Base-by-base conservation (phyloP, 345 rosid species). In the Gynandropsis gynandra region DNA sequence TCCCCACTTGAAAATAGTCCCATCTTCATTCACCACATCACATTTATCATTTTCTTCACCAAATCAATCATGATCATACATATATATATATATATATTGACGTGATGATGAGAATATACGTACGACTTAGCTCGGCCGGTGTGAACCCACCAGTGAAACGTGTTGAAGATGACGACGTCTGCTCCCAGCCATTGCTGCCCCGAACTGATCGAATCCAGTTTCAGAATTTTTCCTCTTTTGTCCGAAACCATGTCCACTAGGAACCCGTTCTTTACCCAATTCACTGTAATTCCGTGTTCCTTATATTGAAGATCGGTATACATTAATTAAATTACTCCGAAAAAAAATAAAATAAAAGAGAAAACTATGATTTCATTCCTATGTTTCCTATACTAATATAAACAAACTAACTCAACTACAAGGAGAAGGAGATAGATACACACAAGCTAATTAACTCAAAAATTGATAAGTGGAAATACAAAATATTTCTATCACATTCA, bases 141-240 rank as follows among this genome's bases (percentile, higher is more conserved):
- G 63, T 82, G 85, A 19, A 46, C 5, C 85, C 87, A 82, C 95
- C 87, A 80, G 39, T 80, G 90, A 37, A 52, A 85, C 49, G 81
- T 69, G 65, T 82, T 82, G 64, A 85, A 85, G 76, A 85, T 75
- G 40, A 75, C 61, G 39, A 73, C 34, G 58, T 85, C 85, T 38
- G 52, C 29, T 56, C 72, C 83, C 5, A 59, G 52, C 87, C 95
- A 82, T 13, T 12, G 55, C 0, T 50, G 14, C 13, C 82, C 83
- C 0, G 40, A 34, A 34, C 68, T 70, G 50, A 85, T 78, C 18
- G 77, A 71, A 57, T 76, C 87, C 11, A 85, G 72, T 69, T 76
- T 80, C 54, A 85, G 40, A 42, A 80, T 61, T 54, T 31, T 46
- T 9, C 87, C 83, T 47, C 50, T 47, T 41, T 72, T 61, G 58